Base-by-base conservation (phyloP, 768 basidiomycete species). In the Pleurotus platypus region DNA sequence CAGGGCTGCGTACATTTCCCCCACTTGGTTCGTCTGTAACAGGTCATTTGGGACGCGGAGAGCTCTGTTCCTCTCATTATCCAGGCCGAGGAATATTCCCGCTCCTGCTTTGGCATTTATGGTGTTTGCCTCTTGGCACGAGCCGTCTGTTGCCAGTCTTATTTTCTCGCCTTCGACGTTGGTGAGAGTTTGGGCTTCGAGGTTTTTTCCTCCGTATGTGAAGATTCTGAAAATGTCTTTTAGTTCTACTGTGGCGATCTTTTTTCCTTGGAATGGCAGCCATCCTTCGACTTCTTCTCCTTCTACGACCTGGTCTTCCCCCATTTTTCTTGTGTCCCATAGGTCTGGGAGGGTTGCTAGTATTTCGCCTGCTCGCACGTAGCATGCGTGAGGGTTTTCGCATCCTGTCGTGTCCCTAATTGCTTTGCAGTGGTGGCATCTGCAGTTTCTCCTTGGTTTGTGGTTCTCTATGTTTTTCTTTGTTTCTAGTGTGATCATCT, bases 21-120 rank as follows among this genome's bases (percentile, higher is more conserved):
- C 70, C 0, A 58, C 45, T 48, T 69, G 63, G 48, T 67, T 66
- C 5, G 67, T 56, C 45, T 63, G 64, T 4, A 48, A 35, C 58
- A n/a, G 60, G 26, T 58, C 37, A 1, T n/a, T 5, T 0, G 64
- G 64, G 5, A 67, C 27, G 2, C 58, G 7, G 0, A 64, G 48
- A 5, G 61, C 47, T 4, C 1, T 6, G 56, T 70, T 69, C n/a
- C 58, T 22, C 1, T 27, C 15, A 55, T 67, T 58, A 8, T 59
- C 46, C 11, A 20, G 20, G 12, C 46, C 3, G 9, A 20, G n/a
- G 38, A 39, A 55, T n/a, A 55, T 42, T 24, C 53, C 53, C 8
- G 38, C 16, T n/a, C 53, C 53, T 40, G 53, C 53, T 22, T 39
- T 55, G 20, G 53, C 53, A 9, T 55, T 26, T 3, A 11, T 45